These are phyloP conservation scores for Marchantia paleacea DNA, from an alignment of 225 moss, liverwort and hornwort species.

Conservation along the genomic window DNA sequence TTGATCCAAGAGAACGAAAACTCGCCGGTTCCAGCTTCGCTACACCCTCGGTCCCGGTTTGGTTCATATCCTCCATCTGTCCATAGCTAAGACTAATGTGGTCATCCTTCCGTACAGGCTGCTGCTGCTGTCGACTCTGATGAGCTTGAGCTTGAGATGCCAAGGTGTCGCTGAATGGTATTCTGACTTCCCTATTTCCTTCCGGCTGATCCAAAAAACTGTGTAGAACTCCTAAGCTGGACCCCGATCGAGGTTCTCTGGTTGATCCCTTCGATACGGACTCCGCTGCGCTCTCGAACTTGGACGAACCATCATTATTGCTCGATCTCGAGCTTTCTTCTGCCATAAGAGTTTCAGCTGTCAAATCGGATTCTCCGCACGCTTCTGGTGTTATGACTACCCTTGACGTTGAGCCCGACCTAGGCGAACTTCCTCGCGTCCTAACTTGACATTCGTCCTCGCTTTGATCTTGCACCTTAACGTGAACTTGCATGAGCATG, in stretches of 20 bases:
- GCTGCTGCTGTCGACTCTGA: not conserved
- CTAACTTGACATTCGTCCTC: conserved; percentile 19
- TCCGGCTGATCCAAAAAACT: conserved; percentile 27
- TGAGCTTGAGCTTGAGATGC: not conserved
- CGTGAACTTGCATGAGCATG: conserved; percentile 30
- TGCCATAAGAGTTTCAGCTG: conserved; percentile 48
- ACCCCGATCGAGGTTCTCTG: conserved; percentile 25
- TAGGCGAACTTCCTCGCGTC: conserved; percentile 17
- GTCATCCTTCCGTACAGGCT: conserved; percentile 18
- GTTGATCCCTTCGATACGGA: conserved; percentile 35
- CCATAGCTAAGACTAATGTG: not conserved
- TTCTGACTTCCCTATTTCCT: conserved; percentile 17
- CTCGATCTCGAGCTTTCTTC: conserved; percentile 49
- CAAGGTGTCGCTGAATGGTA: conserved; percentile 7
- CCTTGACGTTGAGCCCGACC: conserved; percentile 31
- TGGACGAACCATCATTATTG: conserved; percentile 39
- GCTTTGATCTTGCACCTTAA: conserved; percentile 24
- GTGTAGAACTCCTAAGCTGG: conserved; percentile 30
- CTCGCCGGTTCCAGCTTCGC: conserved; percentile 23
- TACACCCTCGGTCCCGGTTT: conserved; percentile 10
- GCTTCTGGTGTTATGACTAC: conserved; percentile 34
- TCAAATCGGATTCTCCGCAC: conserved; percentile 49
- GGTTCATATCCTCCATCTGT: conserved; percentile 16
- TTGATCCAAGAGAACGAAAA: conserved; percentile 12
- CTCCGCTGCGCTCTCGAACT: conserved; percentile 39